Base-by-base conservation (phyloP, 495 filamentous ascomycete species). In the Xylaria longipes region DNA sequence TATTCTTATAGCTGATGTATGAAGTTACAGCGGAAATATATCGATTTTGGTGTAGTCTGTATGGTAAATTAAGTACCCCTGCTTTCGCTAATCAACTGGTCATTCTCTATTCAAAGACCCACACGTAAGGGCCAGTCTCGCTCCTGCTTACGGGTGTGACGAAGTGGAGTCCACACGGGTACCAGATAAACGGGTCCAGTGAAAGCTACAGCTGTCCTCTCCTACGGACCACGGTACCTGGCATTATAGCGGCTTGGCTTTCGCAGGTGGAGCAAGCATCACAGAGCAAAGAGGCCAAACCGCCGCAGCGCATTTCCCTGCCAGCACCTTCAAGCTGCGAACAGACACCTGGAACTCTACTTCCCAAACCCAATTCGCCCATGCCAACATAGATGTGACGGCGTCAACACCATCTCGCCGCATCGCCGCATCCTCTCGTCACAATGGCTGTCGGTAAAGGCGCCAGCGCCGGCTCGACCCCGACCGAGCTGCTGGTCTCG, bases 401-500 rank as follows among this genome's bases (percentile, higher is more conserved):
- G 41, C 72, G 60, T 70, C 69, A 73, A 69, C 58, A 71, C 41
- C 37, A 31, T 60, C 46, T 58, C 37, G 69, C 31, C 50, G 62
- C 66, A 43, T 75, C 75, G 73, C 75, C 71, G 73, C 72, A 73
- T 73, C 71, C 72, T 77, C 72, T 63, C 63, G 29, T 65, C 64
- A 72, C 65, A 63, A 79, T 76, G 77, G 65, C 77, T 71, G 74
- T 71, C 75, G 69, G 72, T 73, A 50, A 70, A 27, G 72, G 65
- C 71, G 63, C 72, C 69, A 70, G 65, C 63, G 63, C 72, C 66
- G 66, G 68, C 66, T 74, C 75, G 52, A 60, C 54, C n/a, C 71
- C 73, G 20, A 52, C 83, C 67, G 75, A 81, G 70, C 69, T 77
- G 66, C 77, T 86, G 69, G 78, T 82, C 75, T 81, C 71, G 76